A percentile compares a stretch with the other conserved stretches of the same genome.
phyloP scores from a whole-genome alignment of 2,329 filamentous ascomycete species.

The Fusarium lateritium region DNA sequence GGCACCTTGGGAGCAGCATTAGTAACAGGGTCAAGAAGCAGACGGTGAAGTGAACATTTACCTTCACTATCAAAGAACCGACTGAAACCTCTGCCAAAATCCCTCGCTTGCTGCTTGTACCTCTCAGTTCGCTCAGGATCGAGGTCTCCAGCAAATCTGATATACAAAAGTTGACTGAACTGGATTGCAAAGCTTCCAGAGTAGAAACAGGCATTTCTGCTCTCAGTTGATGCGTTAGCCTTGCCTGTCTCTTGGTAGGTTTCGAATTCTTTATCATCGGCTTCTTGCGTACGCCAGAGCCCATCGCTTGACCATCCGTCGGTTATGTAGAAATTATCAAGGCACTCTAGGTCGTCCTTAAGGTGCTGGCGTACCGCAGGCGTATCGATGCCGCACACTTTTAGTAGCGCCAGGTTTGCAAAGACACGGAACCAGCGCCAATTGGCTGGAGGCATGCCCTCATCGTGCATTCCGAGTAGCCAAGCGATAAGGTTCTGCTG shows the following conservation, averaged over 20 bases:
- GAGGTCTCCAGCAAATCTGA: background rate
- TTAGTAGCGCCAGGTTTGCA: background rate
- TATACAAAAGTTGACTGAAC: conserved; percentile 1
- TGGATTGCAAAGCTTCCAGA: conserved; percentile 14
- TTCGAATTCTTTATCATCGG: no score
- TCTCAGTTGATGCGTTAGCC: no score
- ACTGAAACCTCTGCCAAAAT: no score
- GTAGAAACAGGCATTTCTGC: background rate
- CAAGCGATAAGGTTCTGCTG: no score
- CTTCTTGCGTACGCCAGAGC: no score
- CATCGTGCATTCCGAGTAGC: no score
- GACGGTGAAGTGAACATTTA: no score
- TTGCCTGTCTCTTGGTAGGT: background rate
- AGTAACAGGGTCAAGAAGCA: no score
- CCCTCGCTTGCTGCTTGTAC: background rate
- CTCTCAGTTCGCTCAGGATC: background rate
- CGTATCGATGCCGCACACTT: background rate
- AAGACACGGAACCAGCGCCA: background rate
- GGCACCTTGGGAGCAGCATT: no score
- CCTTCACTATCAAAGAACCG: no score
- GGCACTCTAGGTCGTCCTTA: background rate
- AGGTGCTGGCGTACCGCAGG: background rate
- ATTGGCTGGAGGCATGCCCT: background rate
- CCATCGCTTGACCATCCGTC: background rate
- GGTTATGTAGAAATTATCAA: background rate